These are phyloP conservation scores for Oryza coarctata DNA, from an alignment of 176 grass and related monocot species.

Conservation along the genomic window DNA sequence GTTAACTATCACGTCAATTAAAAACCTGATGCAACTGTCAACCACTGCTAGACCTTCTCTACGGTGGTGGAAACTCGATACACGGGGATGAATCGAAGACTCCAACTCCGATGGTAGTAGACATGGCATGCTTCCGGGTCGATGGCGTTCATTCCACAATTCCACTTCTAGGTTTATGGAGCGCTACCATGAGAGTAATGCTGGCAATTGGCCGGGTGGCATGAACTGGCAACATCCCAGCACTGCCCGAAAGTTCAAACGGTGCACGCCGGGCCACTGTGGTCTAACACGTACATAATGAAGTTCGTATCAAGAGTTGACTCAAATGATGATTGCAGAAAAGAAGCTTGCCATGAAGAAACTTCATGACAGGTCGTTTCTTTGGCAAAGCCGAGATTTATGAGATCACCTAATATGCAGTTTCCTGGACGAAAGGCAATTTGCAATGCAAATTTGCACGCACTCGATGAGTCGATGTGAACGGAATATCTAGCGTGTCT, in stretches of 20 bases:
- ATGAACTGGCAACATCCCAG: slow-evolving; percentile 1
- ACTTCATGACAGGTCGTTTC: neutral
- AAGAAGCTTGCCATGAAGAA: neutral
- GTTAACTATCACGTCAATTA: neutral
- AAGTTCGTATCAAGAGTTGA: slow-evolving; percentile 21
- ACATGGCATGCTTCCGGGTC: slow-evolving; percentile 1
- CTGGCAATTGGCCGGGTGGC: neutral
- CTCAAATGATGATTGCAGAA: slow-evolving; percentile 18
- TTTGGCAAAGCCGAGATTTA: neutral
- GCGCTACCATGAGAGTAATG: neutral
- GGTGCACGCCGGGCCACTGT: neutral
- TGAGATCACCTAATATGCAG: neutral
- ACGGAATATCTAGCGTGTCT: slow-evolving; percentile 19
- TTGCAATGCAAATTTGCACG: neutral
- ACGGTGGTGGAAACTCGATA: neutral
- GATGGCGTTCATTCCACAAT: neutral
- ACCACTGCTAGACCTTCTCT: neutral
- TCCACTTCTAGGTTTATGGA: neutral
- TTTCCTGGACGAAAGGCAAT: neutral
- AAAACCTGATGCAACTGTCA: slow-evolving; percentile 4
- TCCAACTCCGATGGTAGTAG: neutral
- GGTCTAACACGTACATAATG: neutral
- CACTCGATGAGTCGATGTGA: slow-evolving; percentile 22
- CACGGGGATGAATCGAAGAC: neutral
- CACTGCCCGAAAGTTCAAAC: neutral